Percentiles rank a stretch among this genome's conserved stretches.
These are phyloP conservation scores for Xylaria sp. DNA, from an alignment of 2,329 filamentous ascomycete species.

Conservation along the genomic window DNA sequence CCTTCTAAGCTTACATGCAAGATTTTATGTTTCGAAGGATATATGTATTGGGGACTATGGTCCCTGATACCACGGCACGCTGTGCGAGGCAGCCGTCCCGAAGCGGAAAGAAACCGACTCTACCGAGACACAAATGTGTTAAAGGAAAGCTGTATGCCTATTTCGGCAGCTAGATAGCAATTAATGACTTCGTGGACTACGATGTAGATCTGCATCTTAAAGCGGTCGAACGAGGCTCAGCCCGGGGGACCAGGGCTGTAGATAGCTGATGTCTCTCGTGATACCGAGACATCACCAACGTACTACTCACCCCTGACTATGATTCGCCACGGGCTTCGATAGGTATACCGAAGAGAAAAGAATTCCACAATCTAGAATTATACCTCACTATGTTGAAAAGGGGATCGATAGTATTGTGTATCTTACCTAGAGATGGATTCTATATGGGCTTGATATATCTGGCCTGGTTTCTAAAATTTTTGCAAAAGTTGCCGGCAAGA, in stretches of 20 bases:
- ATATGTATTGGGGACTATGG: not conserved
- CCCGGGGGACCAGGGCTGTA: not conserved
- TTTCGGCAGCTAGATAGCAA: not conserved
- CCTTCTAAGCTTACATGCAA: slow-evolving; percentile 13
- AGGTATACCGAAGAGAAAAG: not conserved
- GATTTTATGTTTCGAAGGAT: not conserved
- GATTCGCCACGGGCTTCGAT: not conserved
- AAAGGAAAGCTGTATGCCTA: not conserved
- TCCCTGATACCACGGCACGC: slow-evolving; percentile 1
- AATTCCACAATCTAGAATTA: not conserved
- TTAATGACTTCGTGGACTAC: not conserved
- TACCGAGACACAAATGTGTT: not conserved
- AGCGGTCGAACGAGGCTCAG: not conserved
- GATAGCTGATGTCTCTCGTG: not conserved
- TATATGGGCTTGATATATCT: not conserved
- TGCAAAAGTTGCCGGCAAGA: too few species aligned
- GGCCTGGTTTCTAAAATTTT: too few species aligned
- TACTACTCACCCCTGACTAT: not conserved
- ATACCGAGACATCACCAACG: slow-evolving; percentile 26
- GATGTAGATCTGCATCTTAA: slow-evolving; percentile 4
- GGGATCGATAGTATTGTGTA: not conserved
- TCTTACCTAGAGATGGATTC: too few species aligned
- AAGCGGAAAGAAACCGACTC: slow-evolving; percentile 19
- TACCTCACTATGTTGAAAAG: not conserved
- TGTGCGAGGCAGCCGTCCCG: not conserved